Evolutionary conservation across 2,329 filamentous ascomycete genomes (phyloP).

Genomic region (Zymoseptoria ardabiliae): DNA sequence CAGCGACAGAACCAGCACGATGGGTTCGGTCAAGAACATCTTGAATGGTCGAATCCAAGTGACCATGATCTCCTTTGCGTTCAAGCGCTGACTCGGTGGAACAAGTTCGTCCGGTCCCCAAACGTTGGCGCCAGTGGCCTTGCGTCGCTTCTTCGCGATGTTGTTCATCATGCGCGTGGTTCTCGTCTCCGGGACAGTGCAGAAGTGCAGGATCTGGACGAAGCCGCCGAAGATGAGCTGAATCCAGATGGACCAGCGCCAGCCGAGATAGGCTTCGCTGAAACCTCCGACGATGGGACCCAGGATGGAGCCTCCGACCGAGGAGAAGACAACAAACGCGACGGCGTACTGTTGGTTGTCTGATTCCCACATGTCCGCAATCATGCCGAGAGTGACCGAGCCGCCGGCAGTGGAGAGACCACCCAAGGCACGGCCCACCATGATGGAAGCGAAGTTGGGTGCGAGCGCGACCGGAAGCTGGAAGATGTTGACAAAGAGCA

Average conservation of each 20-base stretch:
- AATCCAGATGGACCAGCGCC: slow-evolving; percentile 79
- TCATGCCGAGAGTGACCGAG: slow-evolving; percentile 58
- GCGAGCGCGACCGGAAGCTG: slow-evolving; percentile 44
- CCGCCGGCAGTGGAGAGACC: slow-evolving; percentile 58
- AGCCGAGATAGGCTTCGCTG: slow-evolving; percentile 43
- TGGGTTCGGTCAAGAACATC: slow-evolving; percentile 72
- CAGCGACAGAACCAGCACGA: slow-evolving; percentile 63
- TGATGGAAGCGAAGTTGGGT: slow-evolving; percentile 38
- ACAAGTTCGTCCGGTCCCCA: slow-evolving; percentile 70
- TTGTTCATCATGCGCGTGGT: slow-evolving; percentile 71
- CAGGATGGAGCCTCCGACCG: slow-evolving; percentile 32
- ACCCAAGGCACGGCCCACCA: slow-evolving; percentile 44
- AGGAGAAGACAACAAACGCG: slow-evolving; percentile 49
- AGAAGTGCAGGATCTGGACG: slow-evolving; percentile 53
- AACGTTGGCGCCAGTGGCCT: slow-evolving; percentile 51
- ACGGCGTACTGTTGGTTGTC: slow-evolving; percentile 56
- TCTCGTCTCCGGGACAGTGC: slow-evolving; percentile 72
- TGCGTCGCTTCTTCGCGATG: slow-evolving; percentile 67
- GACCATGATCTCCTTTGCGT: slow-evolving; percentile 38
- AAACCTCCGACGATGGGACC: slow-evolving; percentile 33
- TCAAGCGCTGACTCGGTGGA: slow-evolving; percentile 35
- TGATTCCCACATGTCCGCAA: slow-evolving; percentile 57
- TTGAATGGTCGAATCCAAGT: slow-evolving; percentile 63
- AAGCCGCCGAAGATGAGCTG: slow-evolving; percentile 73
- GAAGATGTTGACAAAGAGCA: slow-evolving; percentile 50